Evolutionary conservation across 768 basidiomycete genomes (phyloP).

Genomic region (Jaapia argillacea): DNA sequence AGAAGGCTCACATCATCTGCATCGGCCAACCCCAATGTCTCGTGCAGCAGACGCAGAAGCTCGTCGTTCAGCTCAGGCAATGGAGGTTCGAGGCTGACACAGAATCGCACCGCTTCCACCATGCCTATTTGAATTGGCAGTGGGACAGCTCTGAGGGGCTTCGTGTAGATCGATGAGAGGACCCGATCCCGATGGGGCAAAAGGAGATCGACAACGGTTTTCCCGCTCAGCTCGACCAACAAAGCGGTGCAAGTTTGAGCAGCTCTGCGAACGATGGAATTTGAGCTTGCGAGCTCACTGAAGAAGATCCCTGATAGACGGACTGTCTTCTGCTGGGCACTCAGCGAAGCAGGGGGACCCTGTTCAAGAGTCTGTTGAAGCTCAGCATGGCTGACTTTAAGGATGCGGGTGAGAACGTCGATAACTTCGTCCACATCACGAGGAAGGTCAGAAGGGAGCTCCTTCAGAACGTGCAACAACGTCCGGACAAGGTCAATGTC

Average conservation of each 20-base stretch:
- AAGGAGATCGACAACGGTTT: slow-evolving; percentile 70
- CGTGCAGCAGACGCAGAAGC: slow-evolving; percentile 81
- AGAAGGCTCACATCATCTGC: slow-evolving; percentile 84
- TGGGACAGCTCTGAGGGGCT: slow-evolving; percentile 89
- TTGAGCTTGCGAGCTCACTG: slow-evolving; percentile 82
- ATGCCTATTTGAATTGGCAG: slow-evolving; percentile 96
- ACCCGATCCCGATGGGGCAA: slow-evolving; percentile 81
- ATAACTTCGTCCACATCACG: slow-evolving; percentile 71
- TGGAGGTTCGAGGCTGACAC: slow-evolving; percentile 81
- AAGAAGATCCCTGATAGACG: slow-evolving; percentile 78
- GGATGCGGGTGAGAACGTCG: slow-evolving; percentile 60
- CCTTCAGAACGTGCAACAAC: slow-evolving; percentile 85
- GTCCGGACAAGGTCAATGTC: slow-evolving; percentile 88
- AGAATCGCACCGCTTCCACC: slow-evolving; percentile 94
- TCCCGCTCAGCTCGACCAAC: slow-evolving; percentile 63
- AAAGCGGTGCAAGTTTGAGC: slow-evolving; percentile 74
- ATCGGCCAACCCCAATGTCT: slow-evolving; percentile 91
- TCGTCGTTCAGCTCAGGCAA: slow-evolving; percentile 90
- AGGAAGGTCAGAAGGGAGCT: slow-evolving; percentile 85
- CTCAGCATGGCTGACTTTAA: slow-evolving; percentile 48
- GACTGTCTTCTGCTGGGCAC: slow-evolving; percentile 36
- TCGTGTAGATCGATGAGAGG: slow-evolving; percentile 86
- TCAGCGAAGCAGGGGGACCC: slow-evolving; percentile 27
- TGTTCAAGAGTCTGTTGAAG: slow-evolving; percentile 24
- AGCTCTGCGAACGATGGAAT: slow-evolving; percentile 74